Percentiles rank a stretch among this genome's conserved stretches.
Conservation (phyloP, 1,139 yeast species). For the Nakaseomyces delphensis region DNA sequence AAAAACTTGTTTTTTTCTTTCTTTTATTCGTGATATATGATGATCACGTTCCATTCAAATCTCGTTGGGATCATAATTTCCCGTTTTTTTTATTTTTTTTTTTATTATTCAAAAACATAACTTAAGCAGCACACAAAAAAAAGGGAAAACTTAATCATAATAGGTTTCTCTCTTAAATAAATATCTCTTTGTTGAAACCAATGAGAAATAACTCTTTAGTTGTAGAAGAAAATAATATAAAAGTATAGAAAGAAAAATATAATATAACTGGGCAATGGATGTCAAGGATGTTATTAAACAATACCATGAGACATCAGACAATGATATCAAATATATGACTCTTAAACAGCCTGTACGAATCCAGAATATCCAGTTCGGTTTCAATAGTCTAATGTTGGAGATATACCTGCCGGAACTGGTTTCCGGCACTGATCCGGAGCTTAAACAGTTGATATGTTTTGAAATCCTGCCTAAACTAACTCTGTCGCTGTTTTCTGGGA, state of each 20-base stretch:
- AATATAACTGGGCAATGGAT: conserved; percentile 7
- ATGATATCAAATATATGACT: conserved; percentile 24
- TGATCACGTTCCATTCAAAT: no score
- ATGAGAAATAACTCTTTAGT: no score
- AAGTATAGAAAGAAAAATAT: background rate
- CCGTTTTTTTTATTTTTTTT: no score
- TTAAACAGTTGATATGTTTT: conserved; percentile 16
- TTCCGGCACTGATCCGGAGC: conserved; percentile 15
- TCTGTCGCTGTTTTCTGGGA: background rate
- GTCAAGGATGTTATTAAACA: conserved; percentile 13
- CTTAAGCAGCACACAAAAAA: no score
- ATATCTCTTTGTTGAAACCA: no score
- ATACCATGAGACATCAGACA: conserved; percentile 16
- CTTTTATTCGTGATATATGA: no score
- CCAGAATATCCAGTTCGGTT: conserved; percentile 12
- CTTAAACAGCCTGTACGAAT: conserved; percentile 15
- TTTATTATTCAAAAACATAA: no score
- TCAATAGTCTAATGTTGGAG: conserved; percentile 12
- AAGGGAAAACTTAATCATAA: no score
- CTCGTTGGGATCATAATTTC: no score
- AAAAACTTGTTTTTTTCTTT: no score
- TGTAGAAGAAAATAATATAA: no score
- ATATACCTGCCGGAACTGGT: conserved; percentile 18
- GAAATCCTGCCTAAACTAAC: conserved; percentile 13
- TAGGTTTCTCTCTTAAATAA: no score